Conservation (phyloP, 1,139 yeast species). For the Candida sp. region DNA sequence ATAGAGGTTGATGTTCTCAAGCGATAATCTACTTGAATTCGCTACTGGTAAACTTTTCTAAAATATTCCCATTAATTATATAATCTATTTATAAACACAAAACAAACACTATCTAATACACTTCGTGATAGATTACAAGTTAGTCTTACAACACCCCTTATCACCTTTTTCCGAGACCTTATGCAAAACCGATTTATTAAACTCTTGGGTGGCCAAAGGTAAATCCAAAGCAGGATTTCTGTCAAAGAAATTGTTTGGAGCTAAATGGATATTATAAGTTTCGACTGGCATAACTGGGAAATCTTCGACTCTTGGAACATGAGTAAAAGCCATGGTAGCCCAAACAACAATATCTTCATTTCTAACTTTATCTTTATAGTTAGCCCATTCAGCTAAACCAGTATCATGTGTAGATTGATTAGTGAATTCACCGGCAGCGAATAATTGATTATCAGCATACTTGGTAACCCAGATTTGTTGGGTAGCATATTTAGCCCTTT, state of each 20-base stretch:
- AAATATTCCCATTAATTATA: too few relatives aligned
- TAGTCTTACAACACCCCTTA: conserved; percentile 45
- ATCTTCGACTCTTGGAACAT: conserved; percentile 85
- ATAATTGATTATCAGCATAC: conserved; percentile 64
- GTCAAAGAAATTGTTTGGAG: conserved; percentile 77
- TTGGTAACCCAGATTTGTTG: conserved; percentile 77
- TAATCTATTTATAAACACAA: not conserved
- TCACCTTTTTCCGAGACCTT: conserved; percentile 19
- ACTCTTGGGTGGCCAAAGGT: conserved; percentile 67
- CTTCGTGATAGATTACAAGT: too few relatives aligned
- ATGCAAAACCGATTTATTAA: conserved; percentile 64
- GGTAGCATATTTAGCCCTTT: conserved; percentile 71
- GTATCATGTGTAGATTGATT: conserved; percentile 66
- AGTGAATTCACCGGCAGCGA: conserved; percentile 78
- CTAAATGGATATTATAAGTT: conserved; percentile 61
- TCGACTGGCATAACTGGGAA: conserved; percentile 95
- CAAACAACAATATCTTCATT: conserved; percentile 80
- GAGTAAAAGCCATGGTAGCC: conserved; percentile 88
- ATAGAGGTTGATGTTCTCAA: too few relatives aligned
- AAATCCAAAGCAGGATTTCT: conserved; percentile 82
- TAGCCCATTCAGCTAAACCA: conserved; percentile 66
- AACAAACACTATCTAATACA: too few relatives aligned
- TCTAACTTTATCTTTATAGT: conserved; percentile 69
- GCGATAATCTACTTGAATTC: too few relatives aligned
- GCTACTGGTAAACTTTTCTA: too few relatives aligned